These are phyloP conservation scores for Hortiboletus campestris DNA, from an alignment of 768 basidiomycete species.

Conservation along the genomic window DNA sequence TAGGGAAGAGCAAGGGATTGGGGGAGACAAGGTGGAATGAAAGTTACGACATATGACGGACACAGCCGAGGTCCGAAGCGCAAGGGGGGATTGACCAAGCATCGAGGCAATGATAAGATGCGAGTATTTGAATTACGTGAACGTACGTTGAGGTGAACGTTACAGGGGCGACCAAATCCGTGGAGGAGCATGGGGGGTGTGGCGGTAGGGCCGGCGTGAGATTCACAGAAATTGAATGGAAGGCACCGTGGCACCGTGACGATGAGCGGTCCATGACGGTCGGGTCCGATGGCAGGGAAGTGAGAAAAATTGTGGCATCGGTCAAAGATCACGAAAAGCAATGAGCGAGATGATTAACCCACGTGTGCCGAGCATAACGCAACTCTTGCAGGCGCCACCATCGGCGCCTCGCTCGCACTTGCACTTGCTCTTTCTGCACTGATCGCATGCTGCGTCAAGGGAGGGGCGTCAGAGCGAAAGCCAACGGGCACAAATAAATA, in stretches of 20 bases:
- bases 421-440: conserved; percentile 87
- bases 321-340: conserved; percentile 9
- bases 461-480: neutral
- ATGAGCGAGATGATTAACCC: conserved; percentile 25
- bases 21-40: conserved; percentile 13
- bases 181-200: neutral
- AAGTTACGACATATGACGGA: conserved; percentile 21
- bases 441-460: conserved; percentile 66
- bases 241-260: neutral
- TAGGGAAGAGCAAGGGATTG: neutral
- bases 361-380: conserved; percentile 71
- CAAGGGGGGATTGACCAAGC: neutral
- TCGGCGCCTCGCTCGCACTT: conserved; percentile 73
- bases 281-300: conserved; percentile 6
- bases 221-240: conserved; percentile 1
- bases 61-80: neutral
- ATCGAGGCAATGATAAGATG: conserved; percentile 8
- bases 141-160: conserved; percentile 8
- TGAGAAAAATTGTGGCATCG: neutral
- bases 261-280: neutral
- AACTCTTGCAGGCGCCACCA: conserved; percentile 72
- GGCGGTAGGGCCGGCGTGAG: neutral
- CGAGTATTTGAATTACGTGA: conserved; percentile 12
- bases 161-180: conserved; percentile 4
- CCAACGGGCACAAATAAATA: neutral